Evolutionary conservation across 1,284 basidiomycete genomes (phyloP).

Genomic region (Cutaneotrichosporon sp.): DNA sequence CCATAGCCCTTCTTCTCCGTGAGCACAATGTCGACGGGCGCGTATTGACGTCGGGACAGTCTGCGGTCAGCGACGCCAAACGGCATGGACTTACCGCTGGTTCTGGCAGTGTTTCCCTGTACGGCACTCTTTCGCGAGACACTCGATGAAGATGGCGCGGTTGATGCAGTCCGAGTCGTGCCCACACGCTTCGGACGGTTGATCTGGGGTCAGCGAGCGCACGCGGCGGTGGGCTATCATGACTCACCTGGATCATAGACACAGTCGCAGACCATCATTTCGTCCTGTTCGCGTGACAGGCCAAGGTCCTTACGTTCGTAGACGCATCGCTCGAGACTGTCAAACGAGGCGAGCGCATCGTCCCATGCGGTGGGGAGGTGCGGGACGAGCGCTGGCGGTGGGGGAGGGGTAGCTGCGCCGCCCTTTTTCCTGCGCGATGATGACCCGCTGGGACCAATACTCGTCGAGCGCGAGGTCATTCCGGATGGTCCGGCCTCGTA

Average conservation of each 20-base stretch:
- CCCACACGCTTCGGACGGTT: slow-evolving; percentile 74
- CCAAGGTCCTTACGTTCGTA: slow-evolving; percentile 88
- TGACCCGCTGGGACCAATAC: not conserved
- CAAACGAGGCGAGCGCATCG: slow-evolving; percentile 69
- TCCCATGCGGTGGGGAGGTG: slow-evolving; percentile 70
- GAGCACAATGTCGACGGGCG: slow-evolving; percentile 79
- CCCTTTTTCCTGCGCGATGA: not conserved
- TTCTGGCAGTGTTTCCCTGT: slow-evolving; percentile 81
- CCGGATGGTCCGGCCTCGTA: not conserved
- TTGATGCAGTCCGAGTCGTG: slow-evolving; percentile 92
- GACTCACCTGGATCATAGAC: slow-evolving; percentile 71
- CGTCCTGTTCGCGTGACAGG: slow-evolving; percentile 75
- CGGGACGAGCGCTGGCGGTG: slow-evolving; percentile 56
- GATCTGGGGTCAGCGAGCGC: slow-evolving; percentile 29
- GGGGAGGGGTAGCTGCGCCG: slow-evolving; percentile 1
- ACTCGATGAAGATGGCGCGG: slow-evolving; percentile 94
- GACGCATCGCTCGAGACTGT: slow-evolving; percentile 67
- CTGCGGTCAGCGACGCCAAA: slow-evolving; percentile 49
- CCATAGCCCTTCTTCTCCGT: slow-evolving; percentile 97
- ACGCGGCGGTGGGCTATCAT: not conserved
- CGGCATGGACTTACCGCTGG: slow-evolving; percentile 66
- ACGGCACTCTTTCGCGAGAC: slow-evolving; percentile 77
- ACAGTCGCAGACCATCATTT: slow-evolving; percentile 89
- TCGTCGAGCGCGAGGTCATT: not conserved
- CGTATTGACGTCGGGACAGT: slow-evolving; percentile 81